Percentiles rank a stretch among this genome's conserved stretches.
Evolutionary conservation across 148 eudicot genomes (phyloP).

Genomic region (Simmondsia chinensis): DNA sequence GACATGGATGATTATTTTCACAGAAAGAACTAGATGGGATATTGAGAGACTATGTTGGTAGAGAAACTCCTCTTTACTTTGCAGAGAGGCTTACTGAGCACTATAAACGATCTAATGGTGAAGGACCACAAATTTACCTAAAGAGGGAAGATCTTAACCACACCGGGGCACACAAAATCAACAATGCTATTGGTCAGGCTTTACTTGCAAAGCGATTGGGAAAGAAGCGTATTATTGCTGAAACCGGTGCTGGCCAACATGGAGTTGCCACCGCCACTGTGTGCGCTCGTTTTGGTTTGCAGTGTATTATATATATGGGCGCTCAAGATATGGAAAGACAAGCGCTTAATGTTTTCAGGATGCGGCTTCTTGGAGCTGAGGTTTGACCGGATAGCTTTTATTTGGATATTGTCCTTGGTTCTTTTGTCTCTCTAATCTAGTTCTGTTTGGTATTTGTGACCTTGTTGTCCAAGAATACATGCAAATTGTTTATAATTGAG

Average conservation of each 20-base stretch:
- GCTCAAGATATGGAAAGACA: slow-evolving; percentile 99
- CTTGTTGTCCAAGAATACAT: no score
- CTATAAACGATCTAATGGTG: slow-evolving; percentile 71
- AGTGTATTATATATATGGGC: slow-evolving; percentile 88
- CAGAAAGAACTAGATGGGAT: slow-evolving; percentile 79
- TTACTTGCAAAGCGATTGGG: slow-evolving; percentile 86
- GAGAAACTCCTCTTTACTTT: slow-evolving; percentile 90
- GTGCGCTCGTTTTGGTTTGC: slow-evolving; percentile 91
- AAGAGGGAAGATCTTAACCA: slow-evolving; percentile 97
- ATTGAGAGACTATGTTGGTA: slow-evolving; percentile 86
- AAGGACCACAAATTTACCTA: slow-evolving; percentile 78
- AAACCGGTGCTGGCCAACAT: slow-evolving; percentile 99
- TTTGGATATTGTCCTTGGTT: neutral
- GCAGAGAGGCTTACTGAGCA: slow-evolving; percentile 91
- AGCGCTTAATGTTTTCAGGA: slow-evolving; percentile 80
- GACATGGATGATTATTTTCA: slow-evolving; percentile 4
- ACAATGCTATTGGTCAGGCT: slow-evolving; percentile 96
- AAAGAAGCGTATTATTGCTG: slow-evolving; percentile 90
- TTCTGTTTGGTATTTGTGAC: neutral
- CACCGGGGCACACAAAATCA: slow-evolving; percentile 90
- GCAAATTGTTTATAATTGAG: no score
- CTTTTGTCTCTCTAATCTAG: neutral
- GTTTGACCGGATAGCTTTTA: slow-evolving; percentile 18
- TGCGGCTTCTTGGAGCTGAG: slow-evolving; percentile 99
- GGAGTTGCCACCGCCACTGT: slow-evolving; percentile 99